Conservation (phyloP, 306 rosid genomes). For the Dalbergia cultrata region DNA sequence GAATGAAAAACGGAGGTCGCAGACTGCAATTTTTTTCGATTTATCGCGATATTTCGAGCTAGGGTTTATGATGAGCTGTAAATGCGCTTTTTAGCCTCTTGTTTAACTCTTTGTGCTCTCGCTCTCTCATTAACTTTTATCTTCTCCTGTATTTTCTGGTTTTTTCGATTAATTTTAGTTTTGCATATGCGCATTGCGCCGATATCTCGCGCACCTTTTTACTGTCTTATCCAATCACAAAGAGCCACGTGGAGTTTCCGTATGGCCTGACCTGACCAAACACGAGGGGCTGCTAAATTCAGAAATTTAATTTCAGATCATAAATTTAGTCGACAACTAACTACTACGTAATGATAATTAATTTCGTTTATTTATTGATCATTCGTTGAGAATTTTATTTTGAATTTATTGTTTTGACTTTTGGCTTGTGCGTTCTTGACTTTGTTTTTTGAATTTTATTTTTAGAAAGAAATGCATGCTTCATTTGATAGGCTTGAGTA, state of each 20-base stretch:
- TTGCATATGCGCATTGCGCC: slow-evolving; percentile 43
- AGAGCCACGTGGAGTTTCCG: slow-evolving; percentile 36
- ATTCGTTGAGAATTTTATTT: too few species aligned
- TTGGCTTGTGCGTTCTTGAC: too few species aligned
- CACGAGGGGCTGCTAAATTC: not conserved
- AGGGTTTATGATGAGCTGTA: slow-evolving; percentile 47
- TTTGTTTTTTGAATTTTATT: too few species aligned
- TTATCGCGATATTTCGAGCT: slow-evolving; percentile 87
- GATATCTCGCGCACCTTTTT: slow-evolving; percentile 71
- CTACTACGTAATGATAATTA: not conserved
- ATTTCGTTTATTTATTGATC: not conserved
- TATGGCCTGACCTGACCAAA: not conserved
- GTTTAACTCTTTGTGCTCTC: slow-evolving; percentile 31
- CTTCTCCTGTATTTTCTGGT: slow-evolving; percentile 62
- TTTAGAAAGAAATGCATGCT: too few species aligned
- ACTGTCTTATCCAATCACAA: slow-evolving; percentile 20
- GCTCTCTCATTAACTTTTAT: slow-evolving; percentile 27
- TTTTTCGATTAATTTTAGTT: slow-evolving; percentile 29
- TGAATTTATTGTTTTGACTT: too few species aligned
- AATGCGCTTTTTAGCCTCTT: not conserved
- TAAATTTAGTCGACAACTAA: not conserved
- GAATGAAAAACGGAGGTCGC: slow-evolving; percentile 76
- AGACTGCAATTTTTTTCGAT: slow-evolving; percentile 48
- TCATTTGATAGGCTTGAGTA: too few species aligned
- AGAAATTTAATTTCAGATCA: not conserved